Base-by-base conservation (phyloP, 164 flowering plant genomes). In the Echeveria elegans region DNA sequence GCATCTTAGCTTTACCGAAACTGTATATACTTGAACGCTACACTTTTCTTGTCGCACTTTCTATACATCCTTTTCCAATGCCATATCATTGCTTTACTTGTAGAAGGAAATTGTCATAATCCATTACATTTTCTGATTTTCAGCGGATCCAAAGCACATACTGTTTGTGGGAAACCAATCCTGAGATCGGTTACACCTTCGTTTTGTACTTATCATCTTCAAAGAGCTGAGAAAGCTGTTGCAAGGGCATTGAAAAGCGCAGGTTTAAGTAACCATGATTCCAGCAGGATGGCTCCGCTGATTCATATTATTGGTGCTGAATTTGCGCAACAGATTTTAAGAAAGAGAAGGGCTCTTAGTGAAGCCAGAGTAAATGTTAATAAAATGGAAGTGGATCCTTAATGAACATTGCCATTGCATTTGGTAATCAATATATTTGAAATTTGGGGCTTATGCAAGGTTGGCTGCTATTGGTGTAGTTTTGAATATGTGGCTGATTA, bases 291-390 rank as follows among this genome's bases (percentile, higher is more conserved):
- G 76, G 82, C 88, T 47, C 93, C 92, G 1, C 85, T 88, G 72
- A 76, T 88, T 61, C 95, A 90, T 79, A 79, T 85, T 40, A 38
- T 92, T 47, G 77, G 86, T 48, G 81, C 90, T 12, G 96, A 88
- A 74, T 88, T 77, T 73, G 92, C 88, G 1, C 80, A 73, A 6
- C 83, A 83, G 64, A 90, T 92, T 41, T 89, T 87, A 67, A 68
- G 74, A 21, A 88, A 80, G 72, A 83, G 98, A 77, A 80, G 82
- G 72, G 83, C 77, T 65, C 76, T 78, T 40, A 74, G 52, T 68
- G 76, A 66, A 16, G 56, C 32, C 66, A 48, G 34, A 9, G 67
- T 43, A 40, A 68, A 63, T 65, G 61, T 30, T 62, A 67, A 45
- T n/a, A 68, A 70, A 21, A 79, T 81, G 69, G 80, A 84, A 71